Evolutionary conservation across 202 grass and related monocot genomes (phyloP).

Genomic region (Dendrocalamus latiflorus): DNA sequence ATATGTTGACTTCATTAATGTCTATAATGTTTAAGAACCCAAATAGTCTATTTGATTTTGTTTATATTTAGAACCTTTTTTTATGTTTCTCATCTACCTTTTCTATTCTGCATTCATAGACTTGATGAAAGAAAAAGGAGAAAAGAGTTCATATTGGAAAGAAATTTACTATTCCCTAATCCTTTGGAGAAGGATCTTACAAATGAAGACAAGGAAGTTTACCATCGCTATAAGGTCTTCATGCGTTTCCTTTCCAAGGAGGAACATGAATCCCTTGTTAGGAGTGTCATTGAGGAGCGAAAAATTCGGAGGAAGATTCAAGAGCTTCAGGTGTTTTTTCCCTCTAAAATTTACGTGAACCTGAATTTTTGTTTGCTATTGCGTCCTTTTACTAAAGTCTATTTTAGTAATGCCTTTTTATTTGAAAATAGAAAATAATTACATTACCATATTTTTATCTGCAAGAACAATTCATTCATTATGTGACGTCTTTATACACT

Average conservation of each 20-base stretch:
- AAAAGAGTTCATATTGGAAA: too few species aligned
- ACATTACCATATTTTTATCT: neutral
- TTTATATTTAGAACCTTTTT: neutral
- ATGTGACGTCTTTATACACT: neutral
- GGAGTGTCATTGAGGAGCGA: conserved; percentile 65
- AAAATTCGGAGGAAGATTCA: conserved; percentile 88
- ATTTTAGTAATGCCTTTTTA: too few species aligned
- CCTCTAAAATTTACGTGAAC: neutral
- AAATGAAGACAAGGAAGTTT: conserved; percentile 86
- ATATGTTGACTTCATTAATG: neutral
- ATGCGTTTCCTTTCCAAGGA: conserved; percentile 93
- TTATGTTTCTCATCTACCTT: neutral
- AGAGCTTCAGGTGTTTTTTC: conserved; percentile 70
- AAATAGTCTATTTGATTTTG: neutral
- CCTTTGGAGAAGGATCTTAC: too few species aligned
- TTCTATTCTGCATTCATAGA: conserved; percentile 26
- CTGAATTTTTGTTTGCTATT: neutral
- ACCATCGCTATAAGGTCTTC: conserved; percentile 79
- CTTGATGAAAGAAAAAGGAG: conserved; percentile 99
- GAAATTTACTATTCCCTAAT: too few species aligned
- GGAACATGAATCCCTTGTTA: conserved; percentile 75
- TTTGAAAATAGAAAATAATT: neutral
- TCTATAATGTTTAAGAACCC: neutral
- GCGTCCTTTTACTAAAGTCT: neutral
- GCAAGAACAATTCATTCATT: neutral